phyloP scores from a whole-genome alignment of 2,329 filamentous ascomycete genomes.

The Phyllosticta citribraziliensis region DNA sequence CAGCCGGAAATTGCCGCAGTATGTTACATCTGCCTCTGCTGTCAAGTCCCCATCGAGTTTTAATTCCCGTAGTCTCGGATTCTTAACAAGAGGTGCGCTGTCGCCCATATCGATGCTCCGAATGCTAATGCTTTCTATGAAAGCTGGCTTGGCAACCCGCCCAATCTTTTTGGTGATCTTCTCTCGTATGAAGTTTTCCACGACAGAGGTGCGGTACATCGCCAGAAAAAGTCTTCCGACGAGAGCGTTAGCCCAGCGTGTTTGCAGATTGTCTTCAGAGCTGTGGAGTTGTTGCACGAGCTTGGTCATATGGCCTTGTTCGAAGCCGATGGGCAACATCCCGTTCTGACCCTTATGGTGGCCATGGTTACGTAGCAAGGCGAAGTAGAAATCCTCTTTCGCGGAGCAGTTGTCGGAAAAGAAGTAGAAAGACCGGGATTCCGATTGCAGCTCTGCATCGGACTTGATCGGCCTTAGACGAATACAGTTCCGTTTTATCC shows the following conservation, averaged over 20 bases:
- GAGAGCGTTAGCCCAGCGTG: conserved; percentile 86
- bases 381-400: conserved; percentile 98
- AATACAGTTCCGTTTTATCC: conserved; percentile 88
- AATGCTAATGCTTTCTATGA: conserved; percentile 73
- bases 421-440: conserved; percentile 79
- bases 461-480: conserved; percentile 61
- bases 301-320: conserved; percentile 76
- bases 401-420: conserved; percentile 94
- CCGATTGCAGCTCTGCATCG: conserved; percentile 28
- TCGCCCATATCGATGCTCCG: conserved; percentile 79
- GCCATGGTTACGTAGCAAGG: conserved; percentile 75
- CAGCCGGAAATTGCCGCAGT: conserved; percentile 78
- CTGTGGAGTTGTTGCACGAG: conserved; percentile 86
- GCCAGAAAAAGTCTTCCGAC: conserved; percentile 81
- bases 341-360: conserved; percentile 47
- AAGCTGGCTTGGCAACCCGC: conserved; percentile 81
- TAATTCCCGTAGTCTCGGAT: conserved; percentile 76
- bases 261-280: conserved; percentile 82
- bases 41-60: conserved; percentile 86
- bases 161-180: conserved; percentile 97
- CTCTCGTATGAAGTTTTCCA: conserved; percentile 67
- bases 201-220: conserved; percentile 71
- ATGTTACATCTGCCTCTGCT: conserved; percentile 77
- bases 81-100: conserved; percentile 78
- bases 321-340: conserved; percentile 58